Base-by-base conservation (phyloP, 768 basidiomycete species). In the Chalciporus sphaerocephalus region DNA sequence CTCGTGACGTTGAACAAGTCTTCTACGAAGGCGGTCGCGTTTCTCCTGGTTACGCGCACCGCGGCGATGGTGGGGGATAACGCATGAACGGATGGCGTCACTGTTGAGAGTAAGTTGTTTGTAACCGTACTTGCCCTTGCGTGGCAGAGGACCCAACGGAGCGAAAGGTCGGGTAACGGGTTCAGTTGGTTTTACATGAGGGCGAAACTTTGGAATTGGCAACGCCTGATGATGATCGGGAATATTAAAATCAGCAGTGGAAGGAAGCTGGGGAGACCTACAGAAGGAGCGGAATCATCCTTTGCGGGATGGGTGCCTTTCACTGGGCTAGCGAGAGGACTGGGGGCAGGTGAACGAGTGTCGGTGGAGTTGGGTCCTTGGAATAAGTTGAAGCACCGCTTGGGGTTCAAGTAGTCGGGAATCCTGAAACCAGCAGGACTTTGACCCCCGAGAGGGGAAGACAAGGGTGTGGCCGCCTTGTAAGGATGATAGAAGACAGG, bases 381-480 rank as follows among this genome's bases (percentile, higher is more conserved):
- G 22, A 60, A 60, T 11, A 47, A 18, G 45, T 60, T 47, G 43
- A 65, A 58, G 48, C 39, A 54, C 20, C 39, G 52, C 44, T 16
- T 51, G 4, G 47, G 60, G 16, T 20, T 48, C 42, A 58, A 6
- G 15, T 46, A 50, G 36, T 58, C 47, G 12, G 33, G 25, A 23
- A 59, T 27, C 57, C 60, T 64, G 60, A 57, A 20, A 11, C 63
- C 60, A 52, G 65, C 55, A 61, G 62, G 43, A 32, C 33, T 23
- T 23, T 37, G 35, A 30, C 50, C 42, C 9, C 28, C 11, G 24
- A 37, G 38, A 15, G 37, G 53, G n/a, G 56, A 28, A 15, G 24
- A 28, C n/a, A 34, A 22, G 17, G 42, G 50, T 9, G 28, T n/a
- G 32, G 54, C 15, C 6, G 20, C 23, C 24, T 49, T 60, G 37